These are phyloP conservation scores for Bryoerythrophyllum caledonicum DNA, from an alignment of 225 moss, liverwort and hornwort species.

Conservation along the genomic window DNA sequence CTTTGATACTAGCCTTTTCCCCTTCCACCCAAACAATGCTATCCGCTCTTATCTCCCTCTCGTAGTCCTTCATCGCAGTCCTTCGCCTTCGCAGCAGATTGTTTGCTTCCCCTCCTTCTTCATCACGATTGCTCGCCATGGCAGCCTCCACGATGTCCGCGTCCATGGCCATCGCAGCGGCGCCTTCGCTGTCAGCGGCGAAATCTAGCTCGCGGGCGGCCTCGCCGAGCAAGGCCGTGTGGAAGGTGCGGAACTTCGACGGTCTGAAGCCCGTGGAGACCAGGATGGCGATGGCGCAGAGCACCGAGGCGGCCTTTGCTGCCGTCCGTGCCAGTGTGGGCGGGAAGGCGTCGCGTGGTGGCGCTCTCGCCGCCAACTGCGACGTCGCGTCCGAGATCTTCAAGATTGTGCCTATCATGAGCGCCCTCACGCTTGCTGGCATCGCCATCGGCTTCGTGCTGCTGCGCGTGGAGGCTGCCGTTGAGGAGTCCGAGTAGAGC, in stretches of 20 bases:
- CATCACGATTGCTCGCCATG: constrained; percentile 31
- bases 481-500: constrained; percentile 87
- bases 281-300: constrained; percentile 52
- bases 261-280: constrained; percentile 74
- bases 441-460: constrained; percentile 85
- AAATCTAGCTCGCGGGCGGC: background rate
- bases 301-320: constrained; percentile 87
- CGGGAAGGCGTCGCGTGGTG: constrained; percentile 50
- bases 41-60: too few relatives aligned
- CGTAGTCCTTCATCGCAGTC: too few relatives aligned
- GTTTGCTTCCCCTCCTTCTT: too few relatives aligned
- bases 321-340: constrained; percentile 49
- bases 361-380: constrained; percentile 65
- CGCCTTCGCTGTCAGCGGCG: constrained; percentile 29
- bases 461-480: constrained; percentile 81
- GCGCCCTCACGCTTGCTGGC: constrained; percentile 67
- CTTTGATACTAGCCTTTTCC: too few relatives aligned
- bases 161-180: constrained; percentile 28
- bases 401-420: constrained; percentile 73
- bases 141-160: constrained; percentile 39
- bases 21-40: too few relatives aligned
- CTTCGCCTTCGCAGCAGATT: too few relatives aligned
- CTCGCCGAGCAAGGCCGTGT: constrained; percentile 32
- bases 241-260: constrained; percentile 69
- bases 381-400: constrained; percentile 60